A percentile compares a stretch with the other conserved stretches of the same genome.
These are phyloP conservation scores for Bolboschoenoplectus hybrid DNA, from an alignment of 202 grass and related monocot species.

Conservation along the genomic window DNA sequence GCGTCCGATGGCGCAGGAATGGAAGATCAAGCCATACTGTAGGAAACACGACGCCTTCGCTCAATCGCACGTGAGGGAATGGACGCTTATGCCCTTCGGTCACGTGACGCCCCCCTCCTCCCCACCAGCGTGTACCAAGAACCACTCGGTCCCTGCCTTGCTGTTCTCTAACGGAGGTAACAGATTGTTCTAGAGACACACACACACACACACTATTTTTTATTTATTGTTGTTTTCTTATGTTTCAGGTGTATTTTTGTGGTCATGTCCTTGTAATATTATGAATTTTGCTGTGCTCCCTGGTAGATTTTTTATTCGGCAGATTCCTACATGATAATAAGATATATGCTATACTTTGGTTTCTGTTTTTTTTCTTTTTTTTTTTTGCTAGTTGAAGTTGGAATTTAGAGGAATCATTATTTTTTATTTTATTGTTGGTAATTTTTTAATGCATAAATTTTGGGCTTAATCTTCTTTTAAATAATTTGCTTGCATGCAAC, in stretches of 20 bases:
- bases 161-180: slow-evolving; percentile 64
- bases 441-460: neutral
- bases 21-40: slow-evolving; percentile 72
- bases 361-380: neutral
- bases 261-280: slow-evolving; percentile 9
- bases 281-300: neutral
- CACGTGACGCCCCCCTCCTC: neutral
- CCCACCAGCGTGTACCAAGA: slow-evolving; percentile 50
- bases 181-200: slow-evolving; percentile 14
- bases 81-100: slow-evolving; percentile 53
- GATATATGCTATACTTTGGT: neutral
- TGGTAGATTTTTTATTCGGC: neutral
- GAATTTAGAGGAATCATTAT: neutral
- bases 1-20: slow-evolving; percentile 49
- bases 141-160: slow-evolving; percentile 63
- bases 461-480: too few species aligned
- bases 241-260: neutral
- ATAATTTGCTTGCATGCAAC: neutral
- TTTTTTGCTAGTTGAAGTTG: too few species aligned
- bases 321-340: neutral
- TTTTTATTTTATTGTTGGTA: neutral
- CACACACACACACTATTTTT: neutral
- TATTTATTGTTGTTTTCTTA: neutral
- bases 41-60: slow-evolving; percentile 70
- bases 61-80: slow-evolving; percentile 64